These are phyloP conservation scores for Eutypa lata DNA, from an alignment of 2,329 filamentous ascomycete genomes.

Conservation along the genomic window DNA sequence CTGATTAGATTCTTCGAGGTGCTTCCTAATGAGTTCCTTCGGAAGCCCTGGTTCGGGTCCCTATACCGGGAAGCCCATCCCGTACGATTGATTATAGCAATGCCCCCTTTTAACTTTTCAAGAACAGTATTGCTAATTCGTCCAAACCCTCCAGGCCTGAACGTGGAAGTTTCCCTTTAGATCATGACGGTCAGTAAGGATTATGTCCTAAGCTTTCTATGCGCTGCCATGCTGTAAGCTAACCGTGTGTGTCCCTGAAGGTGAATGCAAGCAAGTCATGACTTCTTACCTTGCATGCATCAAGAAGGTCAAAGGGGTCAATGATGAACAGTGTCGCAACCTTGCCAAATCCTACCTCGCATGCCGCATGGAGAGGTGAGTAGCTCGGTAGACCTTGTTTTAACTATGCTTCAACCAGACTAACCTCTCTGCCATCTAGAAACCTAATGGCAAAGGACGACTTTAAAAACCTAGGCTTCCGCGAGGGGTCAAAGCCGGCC, in stretches of 20 bases:
- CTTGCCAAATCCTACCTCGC: constrained; percentile 85
- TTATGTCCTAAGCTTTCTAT: too few species aligned
- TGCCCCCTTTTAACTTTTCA: constrained; percentile 2
- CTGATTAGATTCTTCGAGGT: neutral
- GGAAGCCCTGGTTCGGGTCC: constrained; percentile 27
- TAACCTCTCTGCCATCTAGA: constrained; percentile 38
- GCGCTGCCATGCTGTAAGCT: neutral
- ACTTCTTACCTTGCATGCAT: constrained; percentile 81
- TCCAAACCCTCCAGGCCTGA: constrained; percentile 62
- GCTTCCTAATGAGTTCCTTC: constrained; percentile 25
- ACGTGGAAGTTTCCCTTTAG: constrained; percentile 91
- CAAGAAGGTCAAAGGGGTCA: constrained; percentile 77
- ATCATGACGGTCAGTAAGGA: constrained; percentile 69
- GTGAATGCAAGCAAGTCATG: constrained; percentile 92
- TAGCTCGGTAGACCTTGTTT: constrained; percentile 9
- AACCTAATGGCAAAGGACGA: constrained; percentile 96
- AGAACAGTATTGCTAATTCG: constrained; percentile 1
- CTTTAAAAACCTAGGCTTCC: constrained; percentile 89
- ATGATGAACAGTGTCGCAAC: constrained; percentile 79
- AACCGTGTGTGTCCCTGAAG: constrained; percentile 39
- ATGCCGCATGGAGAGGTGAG: constrained; percentile 93
- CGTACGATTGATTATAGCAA: constrained; percentile 16
- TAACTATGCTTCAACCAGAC: neutral
- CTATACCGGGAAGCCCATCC: constrained; percentile 25
- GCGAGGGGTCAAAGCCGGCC: constrained; percentile 27